Percentiles rank a stretch among this genome's conserved stretches.
Conservation (phyloP, 2,329 filamentous ascomycete species). For the Colletotrichum cordylinicola region DNA sequence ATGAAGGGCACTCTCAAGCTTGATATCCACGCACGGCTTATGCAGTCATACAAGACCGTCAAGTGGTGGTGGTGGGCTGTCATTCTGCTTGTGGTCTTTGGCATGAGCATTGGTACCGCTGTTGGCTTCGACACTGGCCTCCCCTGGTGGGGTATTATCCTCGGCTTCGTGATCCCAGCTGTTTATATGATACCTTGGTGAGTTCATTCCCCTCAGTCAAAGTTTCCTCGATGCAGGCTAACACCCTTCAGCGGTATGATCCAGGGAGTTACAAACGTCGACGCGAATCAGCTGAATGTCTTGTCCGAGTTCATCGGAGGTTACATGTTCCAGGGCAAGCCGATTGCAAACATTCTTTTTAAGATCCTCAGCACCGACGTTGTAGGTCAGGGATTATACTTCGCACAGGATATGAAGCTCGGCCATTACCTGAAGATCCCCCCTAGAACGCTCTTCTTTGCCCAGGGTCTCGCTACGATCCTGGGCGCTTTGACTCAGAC, state of each 20-base stretch:
- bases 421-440: slow-evolving; percentile 61
- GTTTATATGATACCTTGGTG: slow-evolving; percentile 52
- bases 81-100: slow-evolving; percentile 49
- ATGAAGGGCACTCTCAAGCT: slow-evolving; percentile 14
- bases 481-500: slow-evolving; percentile 44
- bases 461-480: slow-evolving; percentile 60
- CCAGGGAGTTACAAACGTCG: slow-evolving; percentile 45
- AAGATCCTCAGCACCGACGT: slow-evolving; percentile 42
- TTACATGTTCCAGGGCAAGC: slow-evolving; percentile 55
- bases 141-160: slow-evolving; percentile 60
- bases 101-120: slow-evolving; percentile 36
- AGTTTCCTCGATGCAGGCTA: not conserved
- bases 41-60: slow-evolving; percentile 61
- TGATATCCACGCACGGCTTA: slow-evolving; percentile 55
- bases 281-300: slow-evolving; percentile 45
- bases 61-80: slow-evolving; percentile 62
- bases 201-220: not conserved
- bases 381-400: slow-evolving; percentile 38
- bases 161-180: slow-evolving; percentile 48
- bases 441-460: slow-evolving; percentile 64
- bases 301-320: slow-evolving; percentile 16
- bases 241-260: slow-evolving; percentile 39
- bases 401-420: slow-evolving; percentile 56
- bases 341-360: slow-evolving; percentile 41
- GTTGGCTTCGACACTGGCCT: slow-evolving; percentile 60